Evolutionary conservation across 2,329 filamentous ascomycete genomes (phyloP), one percentile per base, ranked within the genome.

Genomic region (Sarocladium brachiariae): DNA sequence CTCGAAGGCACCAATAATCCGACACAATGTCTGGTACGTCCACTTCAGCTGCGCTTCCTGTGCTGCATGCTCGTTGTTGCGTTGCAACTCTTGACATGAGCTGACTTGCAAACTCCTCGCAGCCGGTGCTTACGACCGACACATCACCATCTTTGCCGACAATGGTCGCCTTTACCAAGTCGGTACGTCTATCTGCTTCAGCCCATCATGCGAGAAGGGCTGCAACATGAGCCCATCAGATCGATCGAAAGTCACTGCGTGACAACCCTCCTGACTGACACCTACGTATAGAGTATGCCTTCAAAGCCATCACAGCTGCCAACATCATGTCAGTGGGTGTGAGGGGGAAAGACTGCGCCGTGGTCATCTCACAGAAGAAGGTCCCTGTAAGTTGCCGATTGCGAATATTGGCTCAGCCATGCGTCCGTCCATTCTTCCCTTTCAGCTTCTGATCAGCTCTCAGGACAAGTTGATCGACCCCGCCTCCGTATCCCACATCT

Each of bases 141-240:
- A 99, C 74, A 99, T 99, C 65, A 99, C 93, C 68, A 97, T 99
- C 79, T 99, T 99, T 77, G 96, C 93, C 55, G 93, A 99, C 71
- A 91, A 96, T 75, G 93, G 93, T 65, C 85, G 93, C 69, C 78
- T 99, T 69, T 99, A 97, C 71, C 93, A 99, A 96, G 93, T 99
- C 71, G 93, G 93, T 97, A 81, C 65, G 90, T 81, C 54, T 53
- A 43, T 49, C 50, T 47, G 47, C 31, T 50, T 34, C 49, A 47
- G 35, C 35, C 18, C 11, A n/a, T n/a, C n/a, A n/a, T n/a, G n/a
- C n/a, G n/a, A n/a, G n/a, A n/a, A n/a, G n/a, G n/a, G n/a, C n/a
- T n/a, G n/a, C n/a, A n/a, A n/a, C n/a, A n/a, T n/a, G n/a, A 39
- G 19, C 46, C 18, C n/a, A 24, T 21, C 39, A n/a, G n/a, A n/a